Evolutionary conservation across 2,329 filamentous ascomycete species (phyloP).

Genomic region (Aspergillus sp.): DNA sequence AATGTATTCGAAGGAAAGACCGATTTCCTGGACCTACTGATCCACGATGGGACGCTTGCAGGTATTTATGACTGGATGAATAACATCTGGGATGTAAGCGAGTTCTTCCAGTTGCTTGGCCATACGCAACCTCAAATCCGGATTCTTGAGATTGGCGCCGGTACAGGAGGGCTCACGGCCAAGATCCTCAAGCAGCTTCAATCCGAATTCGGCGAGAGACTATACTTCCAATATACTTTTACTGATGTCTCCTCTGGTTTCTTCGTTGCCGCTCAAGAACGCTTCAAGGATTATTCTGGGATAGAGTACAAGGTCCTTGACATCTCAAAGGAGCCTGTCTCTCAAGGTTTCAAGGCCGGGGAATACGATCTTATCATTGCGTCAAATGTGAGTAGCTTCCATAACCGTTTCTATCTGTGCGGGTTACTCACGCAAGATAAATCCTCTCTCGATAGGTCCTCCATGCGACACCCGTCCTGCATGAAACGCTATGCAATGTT

Average conservation of each 20-base stretch:
- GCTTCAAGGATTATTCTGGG: conserved; percentile 19
- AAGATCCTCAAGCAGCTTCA: background rate
- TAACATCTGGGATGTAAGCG: background rate
- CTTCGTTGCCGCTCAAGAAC: conserved; percentile 24
- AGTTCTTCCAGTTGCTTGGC: conserved; percentile 10
- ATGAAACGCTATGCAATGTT: conserved; percentile 15
- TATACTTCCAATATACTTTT: conserved; percentile 9
- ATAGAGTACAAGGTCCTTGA: conserved; percentile 32
- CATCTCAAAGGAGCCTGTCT: conserved; percentile 26
- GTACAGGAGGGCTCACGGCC: conserved; percentile 21
- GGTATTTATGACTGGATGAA: background rate
- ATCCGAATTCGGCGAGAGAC: background rate
- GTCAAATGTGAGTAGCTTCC: conserved; percentile 22
- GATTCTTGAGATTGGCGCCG: conserved; percentile 29
- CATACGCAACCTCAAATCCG: conserved; percentile 25
- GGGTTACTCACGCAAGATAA: background rate
- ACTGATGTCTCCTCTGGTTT: conserved; percentile 32
- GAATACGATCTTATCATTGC: conserved; percentile 37
- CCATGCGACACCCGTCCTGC: conserved; percentile 16
- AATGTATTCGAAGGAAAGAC: background rate
- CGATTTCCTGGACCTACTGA: background rate
- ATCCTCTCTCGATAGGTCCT: background rate
- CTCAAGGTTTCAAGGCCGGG: conserved; percentile 29
- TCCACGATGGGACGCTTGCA: background rate
- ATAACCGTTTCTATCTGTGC: background rate